Evolutionary conservation across 352 stramenopile genomes (phyloP).

Genomic region (Globisporangium nagaii): DNA sequence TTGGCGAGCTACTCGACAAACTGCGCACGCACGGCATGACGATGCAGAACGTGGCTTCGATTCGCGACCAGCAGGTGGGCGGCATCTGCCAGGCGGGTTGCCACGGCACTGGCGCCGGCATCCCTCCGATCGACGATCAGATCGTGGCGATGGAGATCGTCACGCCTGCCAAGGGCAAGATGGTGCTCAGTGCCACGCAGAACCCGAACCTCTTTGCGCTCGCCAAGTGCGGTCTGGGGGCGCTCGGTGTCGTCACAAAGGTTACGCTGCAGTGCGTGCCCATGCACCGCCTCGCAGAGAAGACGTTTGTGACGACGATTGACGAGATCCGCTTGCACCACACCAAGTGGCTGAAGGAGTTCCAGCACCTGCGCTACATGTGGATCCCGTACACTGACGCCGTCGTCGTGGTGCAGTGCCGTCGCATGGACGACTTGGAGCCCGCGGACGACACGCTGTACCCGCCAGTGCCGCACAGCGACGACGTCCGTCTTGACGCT

Average conservation of each 20-base stretch:
- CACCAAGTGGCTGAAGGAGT: slow-evolving; percentile 60
- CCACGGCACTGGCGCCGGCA: slow-evolving; percentile 93
- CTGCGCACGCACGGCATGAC: slow-evolving; percentile 87
- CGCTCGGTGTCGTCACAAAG: slow-evolving; percentile 95
- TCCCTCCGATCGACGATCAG: slow-evolving; percentile 97
- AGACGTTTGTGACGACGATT: slow-evolving; percentile 89
- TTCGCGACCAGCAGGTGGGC: slow-evolving; percentile 97
- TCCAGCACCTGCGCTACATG: slow-evolving; percentile 95
- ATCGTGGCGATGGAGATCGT: slow-evolving; percentile 95
- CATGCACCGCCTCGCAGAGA: slow-evolving; percentile 91
- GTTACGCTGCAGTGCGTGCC: slow-evolving; percentile 95
- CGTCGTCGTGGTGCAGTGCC: slow-evolving; percentile 92
- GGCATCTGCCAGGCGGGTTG: slow-evolving; percentile 94
- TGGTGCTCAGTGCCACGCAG: slow-evolving; percentile 80
- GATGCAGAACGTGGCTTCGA: slow-evolving; percentile 98
- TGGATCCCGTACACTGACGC: slow-evolving; percentile 98
- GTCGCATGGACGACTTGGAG: slow-evolving; percentile 47
- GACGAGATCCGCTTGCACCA: slow-evolving; percentile 84
- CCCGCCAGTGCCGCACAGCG: slow-evolving; percentile 33
- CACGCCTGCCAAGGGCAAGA: slow-evolving; percentile 88
- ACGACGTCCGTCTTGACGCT: slow-evolving; percentile 65
- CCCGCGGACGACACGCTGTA: slow-evolving; percentile 31
- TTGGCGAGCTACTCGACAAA: slow-evolving; percentile 74
- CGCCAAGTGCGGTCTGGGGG: slow-evolving; percentile 93
- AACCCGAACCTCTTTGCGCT: slow-evolving; percentile 89